Base-by-base conservation (phyloP, 2,329 filamentous ascomycete species). In the Xylariales sp. region DNA sequence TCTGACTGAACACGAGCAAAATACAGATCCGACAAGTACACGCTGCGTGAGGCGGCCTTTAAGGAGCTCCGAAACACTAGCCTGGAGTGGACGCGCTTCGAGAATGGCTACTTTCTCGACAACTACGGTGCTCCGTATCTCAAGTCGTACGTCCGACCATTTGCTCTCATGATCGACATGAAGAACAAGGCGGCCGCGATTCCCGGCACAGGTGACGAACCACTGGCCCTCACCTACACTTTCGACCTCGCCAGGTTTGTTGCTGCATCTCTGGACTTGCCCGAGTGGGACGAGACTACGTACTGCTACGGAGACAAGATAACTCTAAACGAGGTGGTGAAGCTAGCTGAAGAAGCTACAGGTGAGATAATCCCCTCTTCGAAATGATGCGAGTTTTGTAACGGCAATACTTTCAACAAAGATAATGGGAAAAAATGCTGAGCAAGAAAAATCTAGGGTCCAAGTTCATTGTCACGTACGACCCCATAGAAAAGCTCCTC, bases 231-330 rank as follows among this genome's bases (percentile, higher is more conserved):
- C 50, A 76, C 71, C 0, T 67, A 74, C 46, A 70, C 63, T 1
- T 53, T 53, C 5, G 73, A 78, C 46, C 54, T 78, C 28, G 71
- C 63, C 4, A 60, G 52, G 24, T 74, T 70, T 38, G 58, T 73
- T 5, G 62, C 60, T 6, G 60, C 57, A 5, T 40, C 59, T 4
- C 45, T 76, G 12, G 60, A 62, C n/a, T 42, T 66, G 16, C 47
- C 60, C 4, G 57, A 56, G 16, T 76, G 73, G 72, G 62, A 67
- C 3, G 55, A 60, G 21, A 49, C 55, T 12, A 48, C 58, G 5
- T 53, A 43, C 25, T 42, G 65, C 33, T 45, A 63, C 45, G 65
- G 66, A 1, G 68, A 70, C 37, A 57, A 57, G 28, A 39, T 66
- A 13, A 68, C 66, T 1, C 67, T 59, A 49, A 69, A 70, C 28